Percentiles rank a stretch among this genome's conserved stretches.
Evolutionary conservation across 1,139 yeast species (phyloP).

Genomic region (Yamadazyma siamensis): DNA sequence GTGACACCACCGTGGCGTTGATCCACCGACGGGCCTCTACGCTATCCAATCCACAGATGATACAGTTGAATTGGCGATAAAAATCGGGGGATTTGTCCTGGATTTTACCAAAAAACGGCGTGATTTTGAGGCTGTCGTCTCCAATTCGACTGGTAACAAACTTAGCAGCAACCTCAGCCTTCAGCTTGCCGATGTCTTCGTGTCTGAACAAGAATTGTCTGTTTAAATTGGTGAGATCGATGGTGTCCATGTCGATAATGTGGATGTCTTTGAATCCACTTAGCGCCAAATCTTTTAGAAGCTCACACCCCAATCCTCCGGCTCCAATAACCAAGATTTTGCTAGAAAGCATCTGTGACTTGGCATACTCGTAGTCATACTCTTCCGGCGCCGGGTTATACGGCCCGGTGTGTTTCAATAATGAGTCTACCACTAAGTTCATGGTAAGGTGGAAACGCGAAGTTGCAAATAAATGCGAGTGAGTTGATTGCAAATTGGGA

Average conservation of each 20-base stretch:
- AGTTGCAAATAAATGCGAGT: neutral
- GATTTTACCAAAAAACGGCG: slow-evolving; percentile 61
- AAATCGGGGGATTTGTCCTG: slow-evolving; percentile 68
- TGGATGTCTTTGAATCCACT: slow-evolving; percentile 73
- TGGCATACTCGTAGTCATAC: slow-evolving; percentile 25
- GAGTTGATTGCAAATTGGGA: neutral
- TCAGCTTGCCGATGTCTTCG: slow-evolving; percentile 72
- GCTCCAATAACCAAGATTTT: slow-evolving; percentile 73
- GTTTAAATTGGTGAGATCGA: slow-evolving; percentile 84
- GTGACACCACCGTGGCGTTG: slow-evolving; percentile 65
- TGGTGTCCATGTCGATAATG: slow-evolving; percentile 93
- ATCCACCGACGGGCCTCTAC: slow-evolving; percentile 93
- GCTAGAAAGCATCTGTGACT: slow-evolving; percentile 23
- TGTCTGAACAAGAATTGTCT: slow-evolving; percentile 82
- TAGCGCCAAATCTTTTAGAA: slow-evolving; percentile 76
- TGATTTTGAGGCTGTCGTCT: slow-evolving; percentile 43
- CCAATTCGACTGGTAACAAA: slow-evolving; percentile 50
- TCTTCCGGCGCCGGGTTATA: slow-evolving; percentile 41
- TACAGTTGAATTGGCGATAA: slow-evolving; percentile 66
- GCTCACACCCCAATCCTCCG: slow-evolving; percentile 95
- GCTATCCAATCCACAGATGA: slow-evolving; percentile 86
- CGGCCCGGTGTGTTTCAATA: slow-evolving; percentile 34
- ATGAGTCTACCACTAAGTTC: slow-evolving; percentile 10
- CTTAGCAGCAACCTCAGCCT: slow-evolving; percentile 76
- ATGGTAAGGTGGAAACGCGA: slow-evolving; percentile 1